Evolutionary conservation across 495 filamentous ascomycete species (phyloP), one percentile per base, ranked within the genome.

Genomic region (Hypoxylon crocopeplum): DNA sequence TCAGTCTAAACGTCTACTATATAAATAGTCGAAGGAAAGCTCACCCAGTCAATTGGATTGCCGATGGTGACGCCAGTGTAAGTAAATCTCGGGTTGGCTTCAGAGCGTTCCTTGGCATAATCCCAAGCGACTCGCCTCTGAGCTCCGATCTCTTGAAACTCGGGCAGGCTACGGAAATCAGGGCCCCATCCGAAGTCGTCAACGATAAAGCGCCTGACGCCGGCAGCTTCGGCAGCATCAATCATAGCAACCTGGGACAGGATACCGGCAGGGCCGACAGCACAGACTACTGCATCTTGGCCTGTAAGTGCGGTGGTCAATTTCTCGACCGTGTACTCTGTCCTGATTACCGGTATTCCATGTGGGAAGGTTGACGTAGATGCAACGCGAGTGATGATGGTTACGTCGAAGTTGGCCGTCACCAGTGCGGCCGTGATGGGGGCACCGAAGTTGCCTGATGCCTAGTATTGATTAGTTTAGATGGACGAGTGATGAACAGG

Each of bases 111-210:
- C 47, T 74, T 64, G n/a, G 79, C 69, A 7, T 74, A 57, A 2
- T 80, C 51, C 52, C 44, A 68, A 15, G 65, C 45, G 16, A 53
- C 48, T 8, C 16, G 20, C n/a, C 68, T 56, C 30, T 36, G 17
- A 5, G 48, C 56, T 11, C 62, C 55, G 2, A 67, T 64, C n/a
- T 41, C n/a, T 11, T 47, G 27, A 32, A 69, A 67, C 16, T 69
- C 68, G 11, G 59, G 59, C 20, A 67, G 37, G 21, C 34, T 59
- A 1, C 22, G 20, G 17, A 50, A 46, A 49, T 82, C 69, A 8
- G 63, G 60, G 8, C 85, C 73, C 37, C 65, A 71, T 30, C 83
- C 82, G 41, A 78, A 86, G 29, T 82, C 80, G 30, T 78, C 77
- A 0, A 82, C 77, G 16, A 86, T 67, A 56, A 80, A 82, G 17